phyloP scores from a whole-genome alignment of 306 rosid genomes.

The Vicia villosa region DNA sequence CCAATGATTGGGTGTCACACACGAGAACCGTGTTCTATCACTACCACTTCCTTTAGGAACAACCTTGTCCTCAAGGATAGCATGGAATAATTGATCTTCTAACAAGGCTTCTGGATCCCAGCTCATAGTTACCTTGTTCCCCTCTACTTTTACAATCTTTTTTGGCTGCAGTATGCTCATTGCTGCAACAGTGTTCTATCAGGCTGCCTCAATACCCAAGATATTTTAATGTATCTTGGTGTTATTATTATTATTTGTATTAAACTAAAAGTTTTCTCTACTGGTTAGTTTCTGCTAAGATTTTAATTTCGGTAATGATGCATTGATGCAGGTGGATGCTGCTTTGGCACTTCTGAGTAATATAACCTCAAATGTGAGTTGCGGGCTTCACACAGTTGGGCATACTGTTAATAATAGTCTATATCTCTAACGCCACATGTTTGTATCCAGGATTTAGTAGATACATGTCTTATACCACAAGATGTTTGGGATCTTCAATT shows the following conservation, averaged over 20 bases:
- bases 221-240: neutral
- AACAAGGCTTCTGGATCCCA: no score
- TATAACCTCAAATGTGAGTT: slow-evolving; percentile 79
- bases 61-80: no score
- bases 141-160: no score
- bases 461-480: slow-evolving; percentile 69
- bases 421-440: slow-evolving; percentile 36
- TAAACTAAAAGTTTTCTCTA: neutral
- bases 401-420: slow-evolving; percentile 1
- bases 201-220: no score
- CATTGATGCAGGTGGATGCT: slow-evolving; percentile 78
- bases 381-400: slow-evolving; percentile 24
- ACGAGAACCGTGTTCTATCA: no score
- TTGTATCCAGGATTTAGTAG: slow-evolving; percentile 64
- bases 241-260: neutral
- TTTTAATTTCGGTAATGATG: slow-evolving; percentile 35
- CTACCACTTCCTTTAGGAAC: no score
- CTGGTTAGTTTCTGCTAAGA: slow-evolving; percentile 8
- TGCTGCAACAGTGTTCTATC: no score
- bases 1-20: no score
- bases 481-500: slow-evolving; percentile 91
- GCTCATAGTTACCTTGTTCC: no score
- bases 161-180: no score
- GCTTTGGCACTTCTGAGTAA: slow-evolving; percentile 77
- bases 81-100: no score